A percentile compares a stretch with the other conserved stretches of the same genome.
Conservation (phyloP, 805 yeast species). For the Schizosaccharomyces lindneri region DNA sequence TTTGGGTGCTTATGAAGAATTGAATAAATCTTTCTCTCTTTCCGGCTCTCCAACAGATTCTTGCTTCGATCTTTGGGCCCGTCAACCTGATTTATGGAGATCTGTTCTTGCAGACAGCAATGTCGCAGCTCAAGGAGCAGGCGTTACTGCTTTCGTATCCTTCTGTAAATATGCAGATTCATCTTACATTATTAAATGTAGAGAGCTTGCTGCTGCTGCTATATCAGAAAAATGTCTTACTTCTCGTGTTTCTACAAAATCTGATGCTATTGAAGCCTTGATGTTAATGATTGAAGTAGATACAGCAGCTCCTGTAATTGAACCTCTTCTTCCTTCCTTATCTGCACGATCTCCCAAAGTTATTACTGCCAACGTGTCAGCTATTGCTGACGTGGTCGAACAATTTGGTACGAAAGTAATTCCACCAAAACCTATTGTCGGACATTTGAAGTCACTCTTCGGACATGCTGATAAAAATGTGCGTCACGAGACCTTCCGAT, state of each 20-base stretch:
- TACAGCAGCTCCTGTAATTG: conserved; percentile 39
- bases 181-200: conserved; percentile 16
- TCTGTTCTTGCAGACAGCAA: conserved; percentile 49
- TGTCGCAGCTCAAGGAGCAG: conserved; percentile 80
- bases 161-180: conserved; percentile 34
- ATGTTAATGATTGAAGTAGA: conserved; percentile 36
- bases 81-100: conserved; percentile 30
- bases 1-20: conserved; percentile 49
- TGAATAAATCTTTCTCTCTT: conserved; percentile 24
- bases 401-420: conserved; percentile 40
- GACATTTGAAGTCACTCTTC: conserved; percentile 39
- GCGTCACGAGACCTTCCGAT: conserved; percentile 45
- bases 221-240: conserved; percentile 64
- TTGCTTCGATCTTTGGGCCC: conserved; percentile 26
- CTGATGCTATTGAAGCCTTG: conserved; percentile 36
- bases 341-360: conserved; percentile 50
- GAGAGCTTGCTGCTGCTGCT: conserved; percentile 16
- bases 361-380: conserved; percentile 38
- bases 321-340: conserved; percentile 36
- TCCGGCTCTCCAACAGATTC: conserved; percentile 32
- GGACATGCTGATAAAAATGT: conserved; percentile 73
- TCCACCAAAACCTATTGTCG: conserved; percentile 31
- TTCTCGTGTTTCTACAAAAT: conserved; percentile 51
- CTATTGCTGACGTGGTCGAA: conserved; percentile 29
- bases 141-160: conserved; percentile 29